Evolutionary conservation across 306 rosid genomes (phyloP), one percentile per base, ranked within the genome.

Genomic region (Sophora flavescens): DNA sequence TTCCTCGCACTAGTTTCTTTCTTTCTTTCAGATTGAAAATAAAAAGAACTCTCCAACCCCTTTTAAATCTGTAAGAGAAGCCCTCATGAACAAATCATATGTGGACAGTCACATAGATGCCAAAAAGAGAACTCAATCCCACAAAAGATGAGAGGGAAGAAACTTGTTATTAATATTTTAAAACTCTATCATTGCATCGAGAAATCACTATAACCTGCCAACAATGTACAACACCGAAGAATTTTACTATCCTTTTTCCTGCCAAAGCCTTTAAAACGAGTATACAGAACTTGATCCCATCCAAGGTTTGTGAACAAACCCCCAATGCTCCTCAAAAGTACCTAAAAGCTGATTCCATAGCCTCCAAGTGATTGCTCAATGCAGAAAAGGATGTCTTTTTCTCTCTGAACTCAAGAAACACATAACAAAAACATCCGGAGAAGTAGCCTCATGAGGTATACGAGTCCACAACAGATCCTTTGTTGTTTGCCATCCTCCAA

Each of bases 331-430:
- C 16, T 48, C 17, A 48, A 30, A 8, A 41, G 12, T 57, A 1
- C 62, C 35, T 8, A 57, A 16, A 22, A 17, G 13, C 62, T 9
- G 5, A 22, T 57, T 10, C 33, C 62, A 57, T 8, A 26, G 62
- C 62, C 26, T 28, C 14, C 62, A 57, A 9, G 15, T 30, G 32
- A 56, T 22, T 22, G 22, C 22, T 22, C 22, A 22, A 22, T 28
- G 63, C 38, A 1, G 33, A 57, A 57, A 26, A 22, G 32, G 63
- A 26, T 57, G 63, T 2, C n/a, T 22, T 10, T 9, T 57, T 22
- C n/a, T 70, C 63, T 70, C 63, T 13, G 3, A 69, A 52, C 36
- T 53, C 63, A 18, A 17, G 22, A 65, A 11, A 54, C 51, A 53
- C 22, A 35, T 52, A 18, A 70, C 51, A 53, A 11, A 53, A 35